These are phyloP conservation scores for Thuja plicata DNA, from an alignment of 83 land plant species.

Conservation along the genomic window DNA sequence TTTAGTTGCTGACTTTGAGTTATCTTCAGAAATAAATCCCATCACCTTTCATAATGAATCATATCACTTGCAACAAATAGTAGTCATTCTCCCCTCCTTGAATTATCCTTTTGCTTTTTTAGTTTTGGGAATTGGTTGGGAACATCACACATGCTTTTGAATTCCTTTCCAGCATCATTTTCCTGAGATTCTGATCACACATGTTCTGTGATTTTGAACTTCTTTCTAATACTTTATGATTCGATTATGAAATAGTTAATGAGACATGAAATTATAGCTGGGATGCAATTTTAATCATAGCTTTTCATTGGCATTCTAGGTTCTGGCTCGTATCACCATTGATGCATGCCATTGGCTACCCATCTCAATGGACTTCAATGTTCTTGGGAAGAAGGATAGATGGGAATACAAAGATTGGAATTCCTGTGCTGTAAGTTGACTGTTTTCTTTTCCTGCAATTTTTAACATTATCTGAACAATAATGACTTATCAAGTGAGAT, in stretches of 20 bases:
- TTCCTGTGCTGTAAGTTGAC: not conserved
- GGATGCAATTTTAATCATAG: not conserved
- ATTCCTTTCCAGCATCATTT: not conserved
- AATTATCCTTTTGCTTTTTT: too few relatives aligned
- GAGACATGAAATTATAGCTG: not conserved
- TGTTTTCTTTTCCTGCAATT: not conserved
- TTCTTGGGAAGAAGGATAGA: constrained; percentile 21
- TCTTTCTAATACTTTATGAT: not conserved
- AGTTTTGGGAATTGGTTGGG: too few relatives aligned
- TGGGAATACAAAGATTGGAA: constrained; percentile 29
- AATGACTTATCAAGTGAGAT: not conserved
- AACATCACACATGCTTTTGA: not conserved
- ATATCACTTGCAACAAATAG: too few relatives aligned
- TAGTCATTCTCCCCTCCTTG: too few relatives aligned
- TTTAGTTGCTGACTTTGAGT: too few relatives aligned
- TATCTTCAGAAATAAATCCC: too few relatives aligned
- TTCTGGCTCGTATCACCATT: constrained; percentile 20
- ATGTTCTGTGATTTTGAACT: not conserved
- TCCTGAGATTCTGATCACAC: not conserved
- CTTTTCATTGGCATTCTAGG: constrained; percentile 3
- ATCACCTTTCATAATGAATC: too few relatives aligned
- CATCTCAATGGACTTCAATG: constrained; percentile 4
- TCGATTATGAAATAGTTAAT: not conserved
- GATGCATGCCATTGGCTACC: constrained; percentile 25
- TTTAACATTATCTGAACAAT: not conserved